Evolutionary conservation across 1,139 yeast species (phyloP), one percentile per base, ranked within the genome.

Genomic region (Saccharomyces hybrid): DNA sequence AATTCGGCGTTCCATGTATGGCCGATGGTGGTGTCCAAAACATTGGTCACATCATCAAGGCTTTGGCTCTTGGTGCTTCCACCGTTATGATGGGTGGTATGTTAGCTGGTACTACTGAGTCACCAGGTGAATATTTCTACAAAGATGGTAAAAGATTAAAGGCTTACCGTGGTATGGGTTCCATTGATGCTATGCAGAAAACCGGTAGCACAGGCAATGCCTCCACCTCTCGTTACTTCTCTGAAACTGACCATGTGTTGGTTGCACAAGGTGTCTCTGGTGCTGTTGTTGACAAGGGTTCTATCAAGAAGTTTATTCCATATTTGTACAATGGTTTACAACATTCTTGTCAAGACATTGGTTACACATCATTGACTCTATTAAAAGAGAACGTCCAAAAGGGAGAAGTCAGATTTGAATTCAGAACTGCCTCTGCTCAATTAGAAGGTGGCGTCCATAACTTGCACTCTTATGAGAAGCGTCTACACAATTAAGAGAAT

Each of bases 261-360:
- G 99, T 93, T 64, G 99, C 99, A 55, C 99, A 93, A 79, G 99
- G 99, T 81, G 99, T 93, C 64, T 81, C 95, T 61, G 99, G 99
- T 67, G 80, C 96, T 53, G 99, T 93, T 66, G 85, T 90, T 65
- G 99, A 93, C 78, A 89, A 91, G 75, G 99, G 99, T 67, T 90
- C 98, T 47, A 80, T 93, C 71, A 82, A 84, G 73, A 93, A 93
- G 78, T 93, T 90, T 71, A 78, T 93, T 63, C 99, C 99, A 61
- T 93, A 93, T 79, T 79, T 93, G 74, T 86, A 78, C 82, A 86
- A 88, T 66, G 99, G 99, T 74, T 81, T 93, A 71, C 98, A 93
- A 80, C 99, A 93, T 75, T 91, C 99, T 71, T 87, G 95, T 73
- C 99, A 93, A 80, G 99, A 93, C 73, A 88, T 95, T 74, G 99